A percentile compares a stretch with the other conserved stretches of the same genome.
phyloP scores from a whole-genome alignment of 2,329 filamentous ascomycete species.

The Fusarium sp. region DNA sequence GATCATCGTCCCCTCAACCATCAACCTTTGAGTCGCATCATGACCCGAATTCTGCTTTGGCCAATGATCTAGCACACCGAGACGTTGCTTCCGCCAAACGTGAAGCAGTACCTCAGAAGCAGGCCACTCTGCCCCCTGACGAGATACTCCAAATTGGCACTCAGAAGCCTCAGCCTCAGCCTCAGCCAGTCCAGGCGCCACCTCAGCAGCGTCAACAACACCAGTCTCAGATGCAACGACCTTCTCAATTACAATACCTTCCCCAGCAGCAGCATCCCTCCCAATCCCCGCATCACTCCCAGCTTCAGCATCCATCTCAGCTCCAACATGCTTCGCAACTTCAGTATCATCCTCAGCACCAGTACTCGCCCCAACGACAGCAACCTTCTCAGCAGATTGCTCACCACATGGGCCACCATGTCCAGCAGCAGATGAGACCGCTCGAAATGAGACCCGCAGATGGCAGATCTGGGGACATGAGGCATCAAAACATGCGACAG shows the following conservation, averaged over 20 bases:
- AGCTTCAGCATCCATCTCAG: constrained; percentile 12
- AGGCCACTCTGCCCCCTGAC: constrained; percentile 35
- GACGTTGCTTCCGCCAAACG: constrained; percentile 61
- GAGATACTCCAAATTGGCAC: constrained; percentile 38
- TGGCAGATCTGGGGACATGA: constrained; percentile 25
- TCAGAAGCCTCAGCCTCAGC: constrained; percentile 23
- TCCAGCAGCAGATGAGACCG: constrained; percentile 33
- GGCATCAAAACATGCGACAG: constrained; percentile 23
- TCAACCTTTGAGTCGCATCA: constrained; percentile 94
- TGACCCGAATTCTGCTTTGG: constrained; percentile 81
- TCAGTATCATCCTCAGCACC: constrained; percentile 19
- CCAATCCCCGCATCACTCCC: constrained; percentile 4
- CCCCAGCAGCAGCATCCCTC: constrained; percentile 12
- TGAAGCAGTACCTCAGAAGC: constrained; percentile 68
- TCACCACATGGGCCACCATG: constrained; percentile 27
- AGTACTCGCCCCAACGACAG: constrained; percentile 28
- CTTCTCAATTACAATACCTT: constrained; percentile 25
- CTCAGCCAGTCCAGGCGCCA: constrained; percentile 26
- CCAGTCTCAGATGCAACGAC: constrained; percentile 13
- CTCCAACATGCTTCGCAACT: constrained; percentile 26
- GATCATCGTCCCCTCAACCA: constrained; percentile 95
- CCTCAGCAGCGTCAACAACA: constrained; percentile 31
- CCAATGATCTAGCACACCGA: constrained; percentile 75
- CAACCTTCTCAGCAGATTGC: constrained; percentile 36
- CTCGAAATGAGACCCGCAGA: constrained; percentile 23